Evolutionary conservation across 768 basidiomycete genomes (phyloP), one percentile per base, ranked within the genome.

Genomic region (Agaricus subrufescens): DNA sequence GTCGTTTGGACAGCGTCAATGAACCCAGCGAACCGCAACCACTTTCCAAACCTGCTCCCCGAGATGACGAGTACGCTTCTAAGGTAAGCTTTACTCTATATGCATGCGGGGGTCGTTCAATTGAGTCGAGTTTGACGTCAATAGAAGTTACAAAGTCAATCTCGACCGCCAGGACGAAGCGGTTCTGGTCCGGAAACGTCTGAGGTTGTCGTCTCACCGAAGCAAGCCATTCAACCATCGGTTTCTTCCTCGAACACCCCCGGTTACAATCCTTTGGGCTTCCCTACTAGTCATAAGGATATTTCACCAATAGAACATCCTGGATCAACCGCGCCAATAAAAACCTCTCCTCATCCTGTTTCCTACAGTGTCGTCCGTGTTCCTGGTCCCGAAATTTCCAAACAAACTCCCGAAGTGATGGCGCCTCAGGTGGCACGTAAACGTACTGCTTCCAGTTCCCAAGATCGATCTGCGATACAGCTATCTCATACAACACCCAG

Each of bases 31-130:
- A 30, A 14, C 43, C 42, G 11, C 48, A 30, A 15, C 42, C 38
- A 50, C n/a, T 45, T n/a, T 38, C 15, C 9, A 50, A 42, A 31
- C 27, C 40, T 10, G n/a, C 42, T 7, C 2, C 25, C 14, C 55
- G 55, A 56, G 47, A 50, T 14, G 55, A 50, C 27, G 48, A 49
- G 27, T 39, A 56, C 19, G 23, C 23, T 6, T 44, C 47, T 34
- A 49, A 56, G 48, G 55, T 56, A 26, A 4, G 40, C 23, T 34
- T 3, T 4, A 6, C 40, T 34, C 8, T 23, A 15, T 8, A 42
- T 42, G 12, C n/a, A 12, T n/a, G 12, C 37, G 19, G n/a, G 23
- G 26, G 7, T n/a, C 4, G 11, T 14, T 42, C 45, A 12, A 15
- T 34, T 11, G 15, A 29, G 8, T 50, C 23, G 10, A 6, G n/a